A percentile compares a stretch with the other conserved stretches of the same genome.
Evolutionary conservation across 2,329 filamentous ascomycete genomes (phyloP).

Genomic region (Trichoderma pleuroti): DNA sequence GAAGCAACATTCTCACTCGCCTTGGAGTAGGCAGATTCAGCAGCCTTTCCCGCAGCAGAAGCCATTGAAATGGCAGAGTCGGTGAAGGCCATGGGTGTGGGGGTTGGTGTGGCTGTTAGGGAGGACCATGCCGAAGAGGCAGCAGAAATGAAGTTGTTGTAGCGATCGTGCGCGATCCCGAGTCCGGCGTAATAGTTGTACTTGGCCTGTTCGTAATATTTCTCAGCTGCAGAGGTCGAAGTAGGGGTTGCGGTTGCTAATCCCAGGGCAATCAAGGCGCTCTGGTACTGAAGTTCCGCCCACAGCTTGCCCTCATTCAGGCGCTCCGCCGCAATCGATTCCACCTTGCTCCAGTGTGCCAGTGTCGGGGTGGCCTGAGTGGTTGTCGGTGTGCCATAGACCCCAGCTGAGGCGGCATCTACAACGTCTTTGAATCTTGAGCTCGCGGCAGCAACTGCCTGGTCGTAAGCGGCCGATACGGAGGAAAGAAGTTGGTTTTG

Average conservation of each 20-base stretch:
- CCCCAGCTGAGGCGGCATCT: slow-evolving; percentile 47
- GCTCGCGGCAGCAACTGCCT: slow-evolving; percentile 60
- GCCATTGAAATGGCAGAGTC: slow-evolving; percentile 49
- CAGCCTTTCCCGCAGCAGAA: slow-evolving; percentile 48
- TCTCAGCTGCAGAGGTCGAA: slow-evolving; percentile 49
- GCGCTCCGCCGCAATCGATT: slow-evolving; percentile 66
- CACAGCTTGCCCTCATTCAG: slow-evolving; percentile 66
- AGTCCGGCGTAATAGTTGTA: slow-evolving; percentile 73
- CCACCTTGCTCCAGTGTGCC: slow-evolving; percentile 46
- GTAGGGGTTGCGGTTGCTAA: slow-evolving; percentile 48
- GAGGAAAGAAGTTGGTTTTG: slow-evolving; percentile 68
- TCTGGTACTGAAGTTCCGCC: slow-evolving; percentile 69
- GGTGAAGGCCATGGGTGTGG: slow-evolving; percentile 53
- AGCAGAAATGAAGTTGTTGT: slow-evolving; percentile 69
- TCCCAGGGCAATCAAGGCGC: slow-evolving; percentile 62
- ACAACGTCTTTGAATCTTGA: slow-evolving; percentile 54
- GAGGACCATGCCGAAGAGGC: slow-evolving; percentile 67
- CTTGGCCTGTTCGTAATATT: slow-evolving; percentile 58
- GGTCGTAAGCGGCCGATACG: slow-evolving; percentile 64
- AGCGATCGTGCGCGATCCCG: slow-evolving; percentile 73
- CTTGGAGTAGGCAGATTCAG: slow-evolving; percentile 48
- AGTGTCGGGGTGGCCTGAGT: slow-evolving; percentile 36
- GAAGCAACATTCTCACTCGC: slow-evolving; percentile 43
- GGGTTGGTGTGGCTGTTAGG: slow-evolving; percentile 57
- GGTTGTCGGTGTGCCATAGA: slow-evolving; percentile 47